A percentile compares a stretch with the other conserved stretches of the same genome.
Evolutionary conservation across 2,329 filamentous ascomycete genomes (phyloP).

Genomic region (Epichloe gansuensis): DNA sequence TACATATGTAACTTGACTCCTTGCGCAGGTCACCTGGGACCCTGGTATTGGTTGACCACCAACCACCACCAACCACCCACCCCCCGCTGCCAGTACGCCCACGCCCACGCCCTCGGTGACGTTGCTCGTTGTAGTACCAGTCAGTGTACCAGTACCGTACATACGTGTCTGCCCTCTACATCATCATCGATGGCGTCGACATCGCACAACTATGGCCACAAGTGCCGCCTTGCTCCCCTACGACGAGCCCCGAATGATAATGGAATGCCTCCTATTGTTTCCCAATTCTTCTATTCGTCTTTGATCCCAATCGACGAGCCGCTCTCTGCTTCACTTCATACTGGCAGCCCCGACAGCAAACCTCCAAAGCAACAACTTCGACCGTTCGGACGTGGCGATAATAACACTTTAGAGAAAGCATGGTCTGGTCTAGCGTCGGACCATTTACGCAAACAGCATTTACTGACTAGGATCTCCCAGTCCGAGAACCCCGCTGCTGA

Average conservation of each 20-base stretch:
- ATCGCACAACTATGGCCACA: slow-evolving; percentile 45
- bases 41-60: too few species aligned
- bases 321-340: slow-evolving; percentile 50
- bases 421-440: slow-evolving; percentile 52
- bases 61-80: too few species aligned
- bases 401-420: slow-evolving; percentile 63
- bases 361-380: slow-evolving; percentile 49
- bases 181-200: slow-evolving; percentile 4
- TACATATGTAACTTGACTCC: too few species aligned
- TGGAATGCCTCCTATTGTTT: slow-evolving; percentile 44
- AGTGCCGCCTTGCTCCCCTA: slow-evolving; percentile 42
- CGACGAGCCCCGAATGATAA: slow-evolving; percentile 26
- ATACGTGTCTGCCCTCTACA: background rate
- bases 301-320: slow-evolving; percentile 77
- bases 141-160: too few species aligned
- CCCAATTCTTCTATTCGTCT: slow-evolving; percentile 80
- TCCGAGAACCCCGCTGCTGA: background rate
- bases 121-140: background rate
- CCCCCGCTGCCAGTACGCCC: too few species aligned
- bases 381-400: slow-evolving; percentile 70
- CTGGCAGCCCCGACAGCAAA: slow-evolving; percentile 36
- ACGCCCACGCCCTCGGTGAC: too few species aligned
- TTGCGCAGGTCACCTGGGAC: too few species aligned
- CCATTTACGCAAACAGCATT: slow-evolving; percentile 35
- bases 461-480: slow-evolving; percentile 14